Evolutionary conservation across 768 basidiomycete species (phyloP).

Genomic region (Mrakia blollopis): DNA sequence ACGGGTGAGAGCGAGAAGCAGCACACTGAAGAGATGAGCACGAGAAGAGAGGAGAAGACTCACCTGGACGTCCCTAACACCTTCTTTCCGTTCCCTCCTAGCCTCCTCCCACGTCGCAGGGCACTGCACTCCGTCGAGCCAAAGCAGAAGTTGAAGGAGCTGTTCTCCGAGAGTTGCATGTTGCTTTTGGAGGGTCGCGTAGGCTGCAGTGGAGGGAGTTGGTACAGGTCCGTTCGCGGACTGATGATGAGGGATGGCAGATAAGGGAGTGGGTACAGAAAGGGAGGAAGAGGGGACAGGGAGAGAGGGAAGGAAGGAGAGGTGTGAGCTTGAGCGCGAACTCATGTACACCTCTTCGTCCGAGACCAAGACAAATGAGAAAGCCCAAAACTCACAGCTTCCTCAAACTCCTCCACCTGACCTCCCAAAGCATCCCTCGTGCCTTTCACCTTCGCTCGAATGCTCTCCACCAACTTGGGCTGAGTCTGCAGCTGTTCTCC

Average conservation of each 20-base stretch:
- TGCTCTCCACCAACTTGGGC: conserved; percentile 49
- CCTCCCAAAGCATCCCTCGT: conserved; percentile 57
- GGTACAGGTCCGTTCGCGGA: conserved; percentile 8
- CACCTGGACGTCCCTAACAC: conserved; percentile 73
- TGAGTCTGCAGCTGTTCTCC: conserved; percentile 41
- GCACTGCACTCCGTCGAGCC: conserved; percentile 73
- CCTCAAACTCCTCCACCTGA: conserved; percentile 54
- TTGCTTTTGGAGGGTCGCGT: conserved; percentile 43
- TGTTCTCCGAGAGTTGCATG: conserved; percentile 68
- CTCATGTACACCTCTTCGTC: too few species aligned
- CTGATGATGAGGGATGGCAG: background rate
- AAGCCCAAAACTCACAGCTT: conserved; percentile 11
- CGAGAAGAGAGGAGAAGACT: background rate
- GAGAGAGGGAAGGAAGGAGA: background rate
- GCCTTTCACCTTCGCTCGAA: conserved; percentile 54
- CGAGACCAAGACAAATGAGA: too few species aligned
- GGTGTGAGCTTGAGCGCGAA: background rate
- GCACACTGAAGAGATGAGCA: background rate
- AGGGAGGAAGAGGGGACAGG: background rate
- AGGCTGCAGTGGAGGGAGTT: conserved; percentile 32
- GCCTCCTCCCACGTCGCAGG: conserved; percentile 73
- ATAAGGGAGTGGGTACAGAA: background rate
- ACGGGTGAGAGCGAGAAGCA: too few species aligned
- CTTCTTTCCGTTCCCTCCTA: conserved; percentile 72
- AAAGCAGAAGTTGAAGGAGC: conserved; percentile 77